Base-by-base conservation (phyloP, 225 moss, liverwort and hornwort species). In the Marchantia polymorpha region DNA sequence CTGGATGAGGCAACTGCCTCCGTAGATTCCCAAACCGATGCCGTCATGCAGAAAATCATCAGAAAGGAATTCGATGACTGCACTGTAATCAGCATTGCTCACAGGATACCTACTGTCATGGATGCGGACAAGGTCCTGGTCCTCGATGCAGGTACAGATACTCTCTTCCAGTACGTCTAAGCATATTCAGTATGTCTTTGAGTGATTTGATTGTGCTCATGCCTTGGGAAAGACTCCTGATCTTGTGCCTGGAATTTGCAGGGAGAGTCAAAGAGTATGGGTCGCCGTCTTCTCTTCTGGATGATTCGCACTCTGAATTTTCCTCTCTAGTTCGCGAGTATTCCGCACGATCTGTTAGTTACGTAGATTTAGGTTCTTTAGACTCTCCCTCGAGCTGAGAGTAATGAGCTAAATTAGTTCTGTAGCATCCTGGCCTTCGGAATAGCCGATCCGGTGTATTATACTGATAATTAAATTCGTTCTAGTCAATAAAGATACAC, bases 1-100 rank as follows among this genome's bases (percentile, higher is more conserved):
- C 89, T 93, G 12, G 93, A 93, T 60, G 93, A 93, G 81, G 93
- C 93, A 13, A 93, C 93, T 59, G 91, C 93, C 19, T 93, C 93
- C 2, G 93, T 93, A 60, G 93, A 93, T 78, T 83, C 91, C 47
- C 86, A 88, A 26, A 93, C 93, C 6, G 93, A 93, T 71, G 84
- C 78, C 17, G 83, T 93, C 39, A 93, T 93, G 64, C 93, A 91
- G 81, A 78, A 85, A 71, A 93, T 90, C 7, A 90, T 93, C 64
- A 84, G 90, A 19, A 72, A 61, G 12, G 89, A 93, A 39, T 93
- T 93, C 25, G 71, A 79, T 11, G 74, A 80, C 29, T 93, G 86
- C 76, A 90, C 93, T 0, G 90, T 93, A 52, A 80, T 93, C 72
- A 93, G 93, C 83, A 93, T 93, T 72, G 93, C 93, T 49, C 93